Conservation (phyloP, 129 eudicot genomes). For the Calendula officinalis region DNA sequence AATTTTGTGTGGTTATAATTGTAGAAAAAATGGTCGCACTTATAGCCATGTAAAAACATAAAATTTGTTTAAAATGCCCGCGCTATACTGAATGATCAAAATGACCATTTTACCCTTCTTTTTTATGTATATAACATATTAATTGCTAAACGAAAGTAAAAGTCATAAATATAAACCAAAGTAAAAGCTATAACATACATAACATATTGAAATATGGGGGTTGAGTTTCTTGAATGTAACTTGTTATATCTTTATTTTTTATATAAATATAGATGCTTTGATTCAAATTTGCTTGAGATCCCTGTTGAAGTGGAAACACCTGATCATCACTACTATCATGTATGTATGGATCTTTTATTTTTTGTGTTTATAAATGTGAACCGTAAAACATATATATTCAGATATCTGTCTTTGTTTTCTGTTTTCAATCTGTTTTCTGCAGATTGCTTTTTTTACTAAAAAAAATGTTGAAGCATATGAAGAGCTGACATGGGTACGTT, state of each 20-base stretch:
- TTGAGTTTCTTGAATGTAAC: neutral
- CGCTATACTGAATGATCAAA: too few species aligned
- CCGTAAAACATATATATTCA: slow-evolving; percentile 3
- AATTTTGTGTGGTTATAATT: too few species aligned
- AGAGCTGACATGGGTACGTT: slow-evolving; percentile 88
- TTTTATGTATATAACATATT: too few species aligned
- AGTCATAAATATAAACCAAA: too few species aligned
- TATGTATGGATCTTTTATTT: slow-evolving; percentile 30
- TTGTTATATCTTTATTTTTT: neutral
- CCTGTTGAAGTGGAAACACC: slow-evolving; percentile 82
- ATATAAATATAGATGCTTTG: slow-evolving; percentile 51
- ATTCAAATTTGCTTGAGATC: slow-evolving; percentile 64
- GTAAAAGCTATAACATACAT: too few species aligned
- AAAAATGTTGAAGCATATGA: slow-evolving; percentile 55
- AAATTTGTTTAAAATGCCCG: too few species aligned
- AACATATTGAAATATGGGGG: neutral
- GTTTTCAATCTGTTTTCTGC: too few species aligned
- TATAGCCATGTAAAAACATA: too few species aligned
- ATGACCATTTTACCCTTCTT: too few species aligned
- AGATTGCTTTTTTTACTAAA: slow-evolving; percentile 87
- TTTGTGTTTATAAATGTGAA: neutral
- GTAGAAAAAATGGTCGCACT: neutral
- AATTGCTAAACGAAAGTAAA: too few species aligned
- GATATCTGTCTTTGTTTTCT: neutral
- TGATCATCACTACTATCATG: slow-evolving; percentile 88